Evolutionary conservation across 2,329 filamentous ascomycete genomes (phyloP).

Genomic region (Fusarium sp.): DNA sequence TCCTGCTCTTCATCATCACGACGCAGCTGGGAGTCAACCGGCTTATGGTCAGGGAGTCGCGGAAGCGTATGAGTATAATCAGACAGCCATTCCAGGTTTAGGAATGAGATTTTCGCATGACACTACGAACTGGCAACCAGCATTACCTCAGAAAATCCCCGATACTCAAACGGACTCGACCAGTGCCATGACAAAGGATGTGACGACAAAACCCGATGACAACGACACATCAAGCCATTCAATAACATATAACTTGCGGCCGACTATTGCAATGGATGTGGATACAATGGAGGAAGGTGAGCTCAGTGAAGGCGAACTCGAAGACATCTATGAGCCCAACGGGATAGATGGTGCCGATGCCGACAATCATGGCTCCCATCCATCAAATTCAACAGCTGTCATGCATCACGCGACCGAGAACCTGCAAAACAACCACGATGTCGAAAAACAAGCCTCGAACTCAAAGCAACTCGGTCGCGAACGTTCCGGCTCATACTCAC

Average conservation of each 20-base stretch:
- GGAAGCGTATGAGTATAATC: slow-evolving; percentile 44
- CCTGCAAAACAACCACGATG: background rate
- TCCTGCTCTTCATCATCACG: slow-evolving; percentile 17
- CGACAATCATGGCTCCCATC: background rate
- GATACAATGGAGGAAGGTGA: slow-evolving; percentile 76
- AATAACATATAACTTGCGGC: slow-evolving; percentile 8
- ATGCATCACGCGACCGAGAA: background rate
- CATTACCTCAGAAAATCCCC: slow-evolving; percentile 17
- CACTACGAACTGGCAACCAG: slow-evolving; percentile 29
- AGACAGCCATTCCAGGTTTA: slow-evolving; percentile 51
- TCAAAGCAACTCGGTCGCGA: slow-evolving; percentile 51
- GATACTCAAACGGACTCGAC: slow-evolving; percentile 1
- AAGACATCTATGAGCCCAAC: slow-evolving; percentile 65
- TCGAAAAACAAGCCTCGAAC: slow-evolving; percentile 5
- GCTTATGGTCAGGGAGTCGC: slow-evolving; percentile 16
- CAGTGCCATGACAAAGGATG: background rate
- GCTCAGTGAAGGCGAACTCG: slow-evolving; percentile 75
- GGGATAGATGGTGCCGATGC: slow-evolving; percentile 16
- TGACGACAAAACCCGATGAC: background rate
- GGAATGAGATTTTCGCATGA: slow-evolving; percentile 45
- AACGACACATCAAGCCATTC: background rate
- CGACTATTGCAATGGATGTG: slow-evolving; percentile 9
- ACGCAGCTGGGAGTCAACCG: slow-evolving; percentile 7
- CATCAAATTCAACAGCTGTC: background rate
- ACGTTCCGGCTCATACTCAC: slow-evolving; percentile 65